These are phyloP conservation scores for Diutina catenulata DNA, from an alignment of 1,139 yeast species.

Conservation along the genomic window DNA sequence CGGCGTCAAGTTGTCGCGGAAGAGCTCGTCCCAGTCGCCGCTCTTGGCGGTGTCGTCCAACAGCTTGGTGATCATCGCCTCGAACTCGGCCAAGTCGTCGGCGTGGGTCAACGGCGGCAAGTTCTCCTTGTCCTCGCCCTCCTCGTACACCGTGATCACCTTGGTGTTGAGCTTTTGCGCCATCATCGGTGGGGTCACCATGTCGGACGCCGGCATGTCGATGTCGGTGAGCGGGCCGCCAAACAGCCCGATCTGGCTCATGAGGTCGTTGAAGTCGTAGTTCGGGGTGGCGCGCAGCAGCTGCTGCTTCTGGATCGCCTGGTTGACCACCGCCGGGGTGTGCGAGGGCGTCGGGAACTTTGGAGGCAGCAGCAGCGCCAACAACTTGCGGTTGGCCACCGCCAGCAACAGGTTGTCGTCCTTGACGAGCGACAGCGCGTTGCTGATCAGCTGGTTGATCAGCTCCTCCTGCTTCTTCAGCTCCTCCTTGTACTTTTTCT, in stretches of 20 bases:
- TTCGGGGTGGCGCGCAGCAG: slow-evolving; percentile 7
- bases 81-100: slow-evolving; percentile 22
- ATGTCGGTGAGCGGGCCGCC: slow-evolving; percentile 47
- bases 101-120: slow-evolving; percentile 21
- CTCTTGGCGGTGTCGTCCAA: slow-evolving; percentile 20
- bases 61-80: slow-evolving; percentile 26
- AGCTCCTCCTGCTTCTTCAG: slow-evolving; percentile 18
- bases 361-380: not conserved
- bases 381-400: not conserved
- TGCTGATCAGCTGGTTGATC: slow-evolving; percentile 14
- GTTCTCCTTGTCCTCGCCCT: slow-evolving; percentile 32
- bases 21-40: slow-evolving; percentile 26
- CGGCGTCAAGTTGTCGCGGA: slow-evolving; percentile 15
- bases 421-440: slow-evolving; percentile 12
- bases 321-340: not conserved
- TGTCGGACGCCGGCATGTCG: slow-evolving; percentile 24
- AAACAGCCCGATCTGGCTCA: slow-evolving; percentile 24
- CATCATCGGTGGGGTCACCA: slow-evolving; percentile 33
- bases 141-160: slow-evolving; percentile 28
- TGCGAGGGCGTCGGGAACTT: not conserved
- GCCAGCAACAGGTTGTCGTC: not conserved
- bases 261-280: slow-evolving; percentile 18
- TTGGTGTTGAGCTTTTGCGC: slow-evolving; percentile 37
- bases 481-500: slow-evolving; percentile 30
- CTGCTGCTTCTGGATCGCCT: not conserved